A percentile compares a stretch with the other conserved stretches of the same genome.
These are phyloP conservation scores for Elongisporangium anandrum DNA, from an alignment of 352 stramenopile genomes.

Conservation along the genomic window DNA sequence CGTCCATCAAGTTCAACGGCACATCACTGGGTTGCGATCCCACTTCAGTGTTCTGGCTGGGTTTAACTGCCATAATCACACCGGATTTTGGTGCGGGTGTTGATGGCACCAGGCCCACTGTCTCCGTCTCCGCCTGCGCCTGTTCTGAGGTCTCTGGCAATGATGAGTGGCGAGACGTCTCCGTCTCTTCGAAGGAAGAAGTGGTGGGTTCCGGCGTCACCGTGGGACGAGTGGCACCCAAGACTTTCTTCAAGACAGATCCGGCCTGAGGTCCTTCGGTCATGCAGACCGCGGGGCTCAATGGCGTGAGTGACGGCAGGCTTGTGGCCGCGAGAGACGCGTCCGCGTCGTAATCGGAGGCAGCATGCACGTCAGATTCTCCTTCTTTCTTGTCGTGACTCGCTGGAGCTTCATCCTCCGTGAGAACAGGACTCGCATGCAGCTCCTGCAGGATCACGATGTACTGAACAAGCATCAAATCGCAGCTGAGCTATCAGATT, in stretches of 20 bases:
- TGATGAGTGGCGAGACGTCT: neutral
- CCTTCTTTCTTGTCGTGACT: neutral
- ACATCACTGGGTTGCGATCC: neutral
- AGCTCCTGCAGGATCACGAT: conserved; percentile 49
- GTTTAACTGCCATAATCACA: neutral
- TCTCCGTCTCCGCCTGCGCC: neutral
- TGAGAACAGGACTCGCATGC: conserved; percentile 18
- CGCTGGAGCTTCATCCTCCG: neutral
- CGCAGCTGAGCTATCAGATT: neutral
- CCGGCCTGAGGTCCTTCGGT: neutral
- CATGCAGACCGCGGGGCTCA: neutral
- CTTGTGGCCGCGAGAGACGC: no score
- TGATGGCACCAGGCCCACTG: neutral
- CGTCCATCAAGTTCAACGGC: neutral
- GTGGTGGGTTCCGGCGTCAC: neutral
- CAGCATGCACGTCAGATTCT: neutral
- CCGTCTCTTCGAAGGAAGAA: neutral
- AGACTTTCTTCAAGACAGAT: neutral
- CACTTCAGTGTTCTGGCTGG: neutral
- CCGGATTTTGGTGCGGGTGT: neutral
- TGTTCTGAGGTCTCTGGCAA: neutral
- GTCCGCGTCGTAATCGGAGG: neutral
- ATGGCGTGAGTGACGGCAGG: neutral
- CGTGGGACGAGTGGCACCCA: neutral
- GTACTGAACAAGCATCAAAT: conserved; percentile 20